Evolutionary conservation across 257 asterid genomes (phyloP).

Genomic region (Cinchona pubescens): DNA sequence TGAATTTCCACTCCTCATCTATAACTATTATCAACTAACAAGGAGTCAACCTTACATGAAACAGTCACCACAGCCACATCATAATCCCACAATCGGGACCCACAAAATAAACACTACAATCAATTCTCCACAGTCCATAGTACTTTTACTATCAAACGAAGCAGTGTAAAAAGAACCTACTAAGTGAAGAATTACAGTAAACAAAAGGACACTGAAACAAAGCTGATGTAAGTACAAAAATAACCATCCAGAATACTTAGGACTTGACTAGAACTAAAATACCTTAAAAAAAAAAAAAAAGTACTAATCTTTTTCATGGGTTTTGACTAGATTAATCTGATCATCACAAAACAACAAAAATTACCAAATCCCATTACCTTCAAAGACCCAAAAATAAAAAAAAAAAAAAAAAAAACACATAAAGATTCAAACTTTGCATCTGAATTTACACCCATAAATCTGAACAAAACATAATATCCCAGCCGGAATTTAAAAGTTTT

Average conservation of each 20-base stretch:
- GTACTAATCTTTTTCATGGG: neutral
- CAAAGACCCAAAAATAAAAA: too few relatives aligned
- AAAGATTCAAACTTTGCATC: neutral
- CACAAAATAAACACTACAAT: neutral
- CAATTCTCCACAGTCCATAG: neutral
- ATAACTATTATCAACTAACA: neutral
- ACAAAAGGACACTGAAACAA: neutral
- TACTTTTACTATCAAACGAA: neutral
- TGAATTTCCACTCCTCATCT: neutral
- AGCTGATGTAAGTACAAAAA: neutral
- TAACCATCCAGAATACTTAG: neutral
- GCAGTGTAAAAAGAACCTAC: neutral
- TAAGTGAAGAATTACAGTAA: neutral
- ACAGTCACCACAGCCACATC: neutral
- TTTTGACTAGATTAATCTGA: neutral
- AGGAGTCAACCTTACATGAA: neutral
- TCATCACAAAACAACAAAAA: neutral
- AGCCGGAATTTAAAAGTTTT: neutral
- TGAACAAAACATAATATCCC: neutral
- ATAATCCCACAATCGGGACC: neutral
- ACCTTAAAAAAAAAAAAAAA: too few relatives aligned
- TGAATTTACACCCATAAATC: neutral
- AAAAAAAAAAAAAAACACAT: neutral
- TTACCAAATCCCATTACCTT: neutral
- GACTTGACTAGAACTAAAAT: neutral